Percentiles rank a stretch among this genome's conserved stretches.
phyloP scores from a whole-genome alignment of 108 stramenopile species.

The Nitzschia palea region DNA sequence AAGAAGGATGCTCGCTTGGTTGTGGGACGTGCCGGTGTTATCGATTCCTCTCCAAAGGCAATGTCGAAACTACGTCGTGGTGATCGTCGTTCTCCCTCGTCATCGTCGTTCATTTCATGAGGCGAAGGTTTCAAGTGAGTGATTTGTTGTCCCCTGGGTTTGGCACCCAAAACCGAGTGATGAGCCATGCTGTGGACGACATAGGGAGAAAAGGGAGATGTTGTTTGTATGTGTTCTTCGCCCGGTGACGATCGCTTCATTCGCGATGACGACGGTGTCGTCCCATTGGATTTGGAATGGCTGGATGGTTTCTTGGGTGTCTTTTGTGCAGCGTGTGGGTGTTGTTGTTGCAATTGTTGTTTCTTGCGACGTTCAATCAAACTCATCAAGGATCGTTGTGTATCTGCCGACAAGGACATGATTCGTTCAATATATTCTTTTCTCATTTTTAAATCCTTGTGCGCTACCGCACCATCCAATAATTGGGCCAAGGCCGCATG shows the following conservation, averaged over 20 bases:
- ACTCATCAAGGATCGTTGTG: conserved; percentile 45
- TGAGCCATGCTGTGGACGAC: no score
- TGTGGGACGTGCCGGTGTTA: not conserved
- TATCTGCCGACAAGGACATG: conserved; percentile 28
- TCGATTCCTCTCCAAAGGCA: not conserved
- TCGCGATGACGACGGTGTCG: not conserved
- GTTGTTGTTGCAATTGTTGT: not conserved
- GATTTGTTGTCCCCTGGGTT: no score
- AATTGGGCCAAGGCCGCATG: conserved; percentile 38
- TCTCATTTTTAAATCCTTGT: conserved; percentile 31
- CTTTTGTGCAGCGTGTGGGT: not conserved
- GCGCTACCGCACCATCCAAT: conserved; percentile 40
- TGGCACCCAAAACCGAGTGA: no score
- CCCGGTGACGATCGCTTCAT: not conserved
- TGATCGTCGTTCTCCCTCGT: no score
- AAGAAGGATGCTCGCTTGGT: conserved; percentile 13
- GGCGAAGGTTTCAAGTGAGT: no score
- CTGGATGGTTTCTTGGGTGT: not conserved
- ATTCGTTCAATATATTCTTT: conserved; percentile 47
- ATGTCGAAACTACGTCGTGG: not conserved
- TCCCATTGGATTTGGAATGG: not conserved
- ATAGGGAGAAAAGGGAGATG: not conserved
- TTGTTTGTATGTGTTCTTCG: not conserved
- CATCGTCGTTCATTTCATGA: no score
- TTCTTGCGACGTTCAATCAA: conserved; percentile 36